phyloP scores from a whole-genome alignment of 2,329 filamentous ascomycete species.

The Mollisiaceae sp. region DNA sequence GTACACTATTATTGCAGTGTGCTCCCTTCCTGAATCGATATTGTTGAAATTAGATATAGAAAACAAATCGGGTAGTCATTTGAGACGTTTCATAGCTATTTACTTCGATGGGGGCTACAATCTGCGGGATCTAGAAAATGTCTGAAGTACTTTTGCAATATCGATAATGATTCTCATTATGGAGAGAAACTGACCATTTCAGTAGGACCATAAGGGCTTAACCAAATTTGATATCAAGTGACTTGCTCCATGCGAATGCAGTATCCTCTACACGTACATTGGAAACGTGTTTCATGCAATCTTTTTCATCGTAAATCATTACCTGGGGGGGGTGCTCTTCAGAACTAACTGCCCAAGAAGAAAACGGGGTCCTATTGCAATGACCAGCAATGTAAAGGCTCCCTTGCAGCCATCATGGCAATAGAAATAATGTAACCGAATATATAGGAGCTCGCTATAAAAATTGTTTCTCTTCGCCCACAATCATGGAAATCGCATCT shows the following conservation, averaged over 20 bases:
- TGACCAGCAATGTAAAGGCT: constrained; percentile 26
- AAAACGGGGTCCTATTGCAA: constrained; percentile 10
- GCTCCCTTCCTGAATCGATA: no score
- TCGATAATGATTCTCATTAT: no score
- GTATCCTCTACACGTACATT: constrained; percentile 5
- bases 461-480: background rate
- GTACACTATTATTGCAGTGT: no score
- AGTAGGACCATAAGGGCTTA: background rate
- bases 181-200: background rate
- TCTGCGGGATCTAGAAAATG: no score
- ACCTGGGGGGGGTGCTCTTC: background rate
- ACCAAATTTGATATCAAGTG: background rate
- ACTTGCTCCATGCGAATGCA: constrained; percentile 6
- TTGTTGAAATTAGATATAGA: no score
- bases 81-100: no score
- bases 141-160: no score
- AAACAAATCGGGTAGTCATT: no score
- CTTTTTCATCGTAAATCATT: constrained; percentile 21
- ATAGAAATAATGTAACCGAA: background rate
- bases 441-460: background rate
- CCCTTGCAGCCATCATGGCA: background rate
- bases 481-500: constrained; percentile 32
- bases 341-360: constrained; percentile 1
- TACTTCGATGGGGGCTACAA: no score
- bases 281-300: constrained; percentile 11